phyloP scores from a whole-genome alignment of 2,329 filamentous ascomycete species.

The Elsinoe arachidis region DNA sequence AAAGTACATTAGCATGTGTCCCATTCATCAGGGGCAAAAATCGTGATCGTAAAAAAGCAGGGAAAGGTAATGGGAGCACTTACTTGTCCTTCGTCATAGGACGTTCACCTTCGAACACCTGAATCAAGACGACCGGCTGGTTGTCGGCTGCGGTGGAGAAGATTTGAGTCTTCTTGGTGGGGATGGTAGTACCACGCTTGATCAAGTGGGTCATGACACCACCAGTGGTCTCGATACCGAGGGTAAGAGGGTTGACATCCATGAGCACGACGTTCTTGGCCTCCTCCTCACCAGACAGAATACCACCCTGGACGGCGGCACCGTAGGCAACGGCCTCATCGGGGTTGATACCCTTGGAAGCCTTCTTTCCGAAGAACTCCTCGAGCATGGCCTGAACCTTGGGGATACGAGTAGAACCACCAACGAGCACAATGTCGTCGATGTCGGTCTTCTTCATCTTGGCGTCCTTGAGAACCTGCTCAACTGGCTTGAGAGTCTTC shows the following conservation, averaged over 20 bases:
- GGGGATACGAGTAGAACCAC: slow-evolving; percentile 98
- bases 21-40: too few species aligned
- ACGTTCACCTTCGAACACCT: slow-evolving; percentile 91
- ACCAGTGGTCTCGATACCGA: slow-evolving; percentile 95
- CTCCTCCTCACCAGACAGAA: slow-evolving; percentile 77
- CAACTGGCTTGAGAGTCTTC: slow-evolving; percentile 97
- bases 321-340: slow-evolving; percentile 98
- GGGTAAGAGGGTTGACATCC: slow-evolving; percentile 93
- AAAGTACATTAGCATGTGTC: too few species aligned
- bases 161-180: slow-evolving; percentile 94
- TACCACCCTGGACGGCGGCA: slow-evolving; percentile 93
- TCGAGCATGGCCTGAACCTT: slow-evolving; percentile 93
- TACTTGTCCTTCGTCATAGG: slow-evolving; percentile 94
- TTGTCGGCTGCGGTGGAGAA: slow-evolving; percentile 96
- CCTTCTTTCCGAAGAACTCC: slow-evolving; percentile 97
- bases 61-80: too few species aligned
- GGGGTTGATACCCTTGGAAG: slow-evolving; percentile 98
- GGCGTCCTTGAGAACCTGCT: slow-evolving; percentile 96
- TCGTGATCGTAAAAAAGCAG: too few species aligned
- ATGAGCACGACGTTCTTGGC: slow-evolving; percentile 79
- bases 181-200: slow-evolving; percentile 86
- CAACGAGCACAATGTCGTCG: slow-evolving; percentile 93
- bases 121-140: slow-evolving; percentile 90
- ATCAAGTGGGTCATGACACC: slow-evolving; percentile 98
- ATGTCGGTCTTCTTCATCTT: slow-evolving; percentile 95